Conservation (phyloP, 2,329 filamentous ascomycete genomes). For the Penicillium psychrosexuale region DNA sequence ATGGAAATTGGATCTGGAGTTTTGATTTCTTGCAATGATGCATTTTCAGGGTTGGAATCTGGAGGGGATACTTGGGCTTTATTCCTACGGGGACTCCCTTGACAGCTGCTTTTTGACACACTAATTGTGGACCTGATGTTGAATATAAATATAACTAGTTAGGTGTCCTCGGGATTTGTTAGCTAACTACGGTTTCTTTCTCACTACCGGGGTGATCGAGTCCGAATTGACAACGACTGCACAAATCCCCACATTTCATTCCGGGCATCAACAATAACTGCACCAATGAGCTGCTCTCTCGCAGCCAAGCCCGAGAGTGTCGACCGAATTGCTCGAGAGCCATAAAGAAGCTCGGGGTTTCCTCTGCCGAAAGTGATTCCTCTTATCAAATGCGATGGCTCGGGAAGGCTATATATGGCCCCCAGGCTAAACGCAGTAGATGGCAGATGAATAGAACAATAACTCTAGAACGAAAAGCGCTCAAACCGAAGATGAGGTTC, state of each 20-base stretch:
- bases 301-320: neutral
- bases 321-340: neutral
- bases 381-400: neutral
- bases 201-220: slow-evolving; percentile 13
- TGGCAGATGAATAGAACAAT: neutral
- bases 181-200: too few species aligned
- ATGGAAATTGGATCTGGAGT: slow-evolving; percentile 14
- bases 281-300: slow-evolving; percentile 25
- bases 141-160: neutral
- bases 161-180: neutral
- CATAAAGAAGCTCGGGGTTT: neutral
- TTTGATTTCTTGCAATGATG: neutral
- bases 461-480: neutral
- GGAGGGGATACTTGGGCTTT: neutral
- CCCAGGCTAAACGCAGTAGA: neutral
- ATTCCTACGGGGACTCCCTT: neutral
- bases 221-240: slow-evolving; percentile 9
- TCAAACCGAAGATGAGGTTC: neutral
- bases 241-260: slow-evolving; percentile 15
- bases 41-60: slow-evolving; percentile 9
- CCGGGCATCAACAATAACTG: slow-evolving; percentile 23
- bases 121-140: neutral
- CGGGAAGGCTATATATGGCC: neutral
- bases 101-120: neutral
- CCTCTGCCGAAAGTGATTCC: neutral